Percentiles rank a stretch among this genome's conserved stretches.
phyloP scores from a whole-genome alignment of 2,329 filamentous ascomycete genomes.

The Byssothecium circinans region DNA sequence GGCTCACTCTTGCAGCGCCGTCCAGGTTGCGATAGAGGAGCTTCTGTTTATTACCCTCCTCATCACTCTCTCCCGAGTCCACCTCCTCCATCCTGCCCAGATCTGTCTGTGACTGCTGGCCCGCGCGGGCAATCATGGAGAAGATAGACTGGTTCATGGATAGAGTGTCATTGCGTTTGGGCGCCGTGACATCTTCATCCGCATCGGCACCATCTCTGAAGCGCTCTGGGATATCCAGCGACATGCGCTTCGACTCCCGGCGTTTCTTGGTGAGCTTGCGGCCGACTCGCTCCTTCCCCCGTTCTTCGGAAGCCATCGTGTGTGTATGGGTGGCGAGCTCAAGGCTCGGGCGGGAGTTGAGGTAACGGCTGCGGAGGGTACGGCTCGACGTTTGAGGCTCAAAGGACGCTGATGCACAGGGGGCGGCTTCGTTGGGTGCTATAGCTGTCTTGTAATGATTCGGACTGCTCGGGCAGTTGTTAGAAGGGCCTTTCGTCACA shows the following conservation, averaged over 20 bases:
- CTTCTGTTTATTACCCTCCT: constrained; percentile 32
- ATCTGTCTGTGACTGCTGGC: constrained; percentile 77
- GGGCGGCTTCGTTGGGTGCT: constrained; percentile 1
- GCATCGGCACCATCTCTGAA: constrained; percentile 62
- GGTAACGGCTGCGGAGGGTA: background rate
- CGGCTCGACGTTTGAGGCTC: constrained; percentile 8
- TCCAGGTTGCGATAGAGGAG: constrained; percentile 33
- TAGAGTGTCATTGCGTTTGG: constrained; percentile 51
- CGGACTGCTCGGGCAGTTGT: constrained; percentile 37
- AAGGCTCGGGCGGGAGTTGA: background rate
- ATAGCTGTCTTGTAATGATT: constrained; percentile 7
- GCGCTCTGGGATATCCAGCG: constrained; percentile 59
- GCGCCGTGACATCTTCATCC: constrained; percentile 62
- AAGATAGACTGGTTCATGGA: constrained; percentile 96
- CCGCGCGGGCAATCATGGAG: constrained; percentile 85
- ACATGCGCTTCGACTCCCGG: constrained; percentile 37
- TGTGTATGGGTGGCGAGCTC: constrained; percentile 2
- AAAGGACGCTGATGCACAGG: background rate
- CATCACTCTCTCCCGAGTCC: constrained; percentile 75
- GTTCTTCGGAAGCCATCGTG: constrained; percentile 40
- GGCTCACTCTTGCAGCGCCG: constrained; percentile 39
- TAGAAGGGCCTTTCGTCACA: constrained; percentile 21
- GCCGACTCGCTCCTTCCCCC: constrained; percentile 26
- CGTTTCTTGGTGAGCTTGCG: constrained; percentile 41
- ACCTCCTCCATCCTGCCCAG: constrained; percentile 78